Evolutionary conservation across 2,329 filamentous ascomycete genomes (phyloP), one percentile per base, ranked within the genome.

Genomic region (Fonsecaea multimorphosa): DNA sequence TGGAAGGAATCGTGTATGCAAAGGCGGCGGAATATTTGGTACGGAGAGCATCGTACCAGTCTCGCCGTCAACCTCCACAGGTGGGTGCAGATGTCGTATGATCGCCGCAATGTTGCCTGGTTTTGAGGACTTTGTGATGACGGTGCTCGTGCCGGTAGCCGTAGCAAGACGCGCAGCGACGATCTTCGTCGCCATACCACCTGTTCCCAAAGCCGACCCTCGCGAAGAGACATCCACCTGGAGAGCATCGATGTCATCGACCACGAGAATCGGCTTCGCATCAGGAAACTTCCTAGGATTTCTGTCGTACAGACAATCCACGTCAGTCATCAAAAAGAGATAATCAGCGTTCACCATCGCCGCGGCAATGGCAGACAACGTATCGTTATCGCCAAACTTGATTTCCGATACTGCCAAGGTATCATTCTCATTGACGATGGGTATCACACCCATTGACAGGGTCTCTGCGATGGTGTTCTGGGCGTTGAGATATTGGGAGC

Each of bases 381-480:
- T 99, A 78, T 99, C 95, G 74, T 99, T 99, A 83, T 99, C 95
- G 71, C 95, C 95, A 76, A 99, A 99, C 83, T 98, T 98, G 81
- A 99, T 99, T 85, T 99, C 95, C 52, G 94, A 91, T 70, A 99
- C 95, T 27, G 93, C 92, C 61, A 99, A 82, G 2, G 95, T 99
- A 78, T 99, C 95, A 78, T 99, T 99, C 80, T 99, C 95, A 74
- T 99, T 99, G 70, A 99, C 95, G 73, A 99, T 97, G 9, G 95
- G 95, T 69, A 99, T 96, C 29, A 98, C 94, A 1, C 93, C 93
- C 90, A 97, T 95, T 73, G 93, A 89, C 19, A 99, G 82, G 54
- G 98, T 85, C 78, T 97, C 92, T 59, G 88, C 86, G 76, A 99
- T 91, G 0, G 95, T 98, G 75, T 97, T 97, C 79, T 97, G 93